Evolutionary conservation across 257 asterid genomes (phyloP), one percentile per base, ranked within the genome.

Genomic region (Solanum peruvianum): DNA sequence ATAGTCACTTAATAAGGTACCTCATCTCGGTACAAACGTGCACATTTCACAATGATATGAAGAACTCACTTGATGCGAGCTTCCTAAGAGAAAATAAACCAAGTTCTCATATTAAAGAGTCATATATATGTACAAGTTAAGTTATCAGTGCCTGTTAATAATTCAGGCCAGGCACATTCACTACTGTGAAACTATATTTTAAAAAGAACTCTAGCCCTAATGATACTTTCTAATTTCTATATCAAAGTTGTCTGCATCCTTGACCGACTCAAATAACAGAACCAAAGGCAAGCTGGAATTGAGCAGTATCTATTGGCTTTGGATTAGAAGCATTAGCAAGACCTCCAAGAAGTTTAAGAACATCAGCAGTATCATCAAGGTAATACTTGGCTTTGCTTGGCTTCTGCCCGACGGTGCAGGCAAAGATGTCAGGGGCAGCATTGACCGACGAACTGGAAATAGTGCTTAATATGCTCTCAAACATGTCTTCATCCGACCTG

Each of bases 361-460:
- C 98, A 86, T 94, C 98, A 3, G 91, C 82, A 2, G 97, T 92
- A 69, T 94, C 99, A 47, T 96, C 98, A 5, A 95, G 96, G 90
- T 96, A 96, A 88, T 94, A 96, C 78, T 94, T 94, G 29, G 98
- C 99, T 91, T 95, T 96, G 94, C 99, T 96, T n/a, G 99, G 98
- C 86, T 96, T 96, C 85, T 93, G 98, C 85, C 98, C 99, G 21
- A 96, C 98, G 2, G 99, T 96, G 91, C 99, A 96, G 49, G 99
- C 98, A 87, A 93, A 96, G 71, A 96, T 90, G 87, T 94, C 96
- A 0, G 97, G 98, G 77, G 88, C 91, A 31, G 93, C 73, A 49
- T 91, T 83, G 42, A 91, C 86, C 13, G 92, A 88, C 56, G 91
- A 88, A 64, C 88, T 86, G 27, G 94, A 91, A 35, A 88, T 91